Evolutionary conservation across 495 filamentous ascomycete species (phyloP), one percentile per base, ranked within the genome.

Genomic region (Halenospora varia): DNA sequence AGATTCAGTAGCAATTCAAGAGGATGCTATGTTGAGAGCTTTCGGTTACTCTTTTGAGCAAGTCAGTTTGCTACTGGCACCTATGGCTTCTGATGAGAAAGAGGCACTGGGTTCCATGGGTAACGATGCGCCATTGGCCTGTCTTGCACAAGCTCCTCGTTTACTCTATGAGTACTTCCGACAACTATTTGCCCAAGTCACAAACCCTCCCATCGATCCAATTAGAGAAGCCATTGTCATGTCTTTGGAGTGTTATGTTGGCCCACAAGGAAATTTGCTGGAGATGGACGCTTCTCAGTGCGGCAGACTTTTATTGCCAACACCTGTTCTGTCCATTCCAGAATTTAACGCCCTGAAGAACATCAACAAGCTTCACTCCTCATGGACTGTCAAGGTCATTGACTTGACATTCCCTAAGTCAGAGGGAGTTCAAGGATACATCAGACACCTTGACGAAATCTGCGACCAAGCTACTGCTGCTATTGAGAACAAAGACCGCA

Each of bases 31-130:
- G 26, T 75, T 99, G 48, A 86, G 85, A 58, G 89, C 92, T 9
- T 97, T 95, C 65, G 95, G 95, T 13, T 99, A 97, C 69, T 95
- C 94, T 25, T 90, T 96, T 59, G 94, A 99, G 73, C 94, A 99
- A 70, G 89, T 99, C 69, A 95, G 87, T 71, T 74, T 99, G 70
- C 77, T 99, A 10, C 82, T 99, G 24, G 95, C 88, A 19, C 94
- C 94, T 9, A 99, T 99, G 94, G 94, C 92, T 56, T 92, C 93
- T 24, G 94, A 99, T 62, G 96, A 96, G 48, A 99, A 99, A 76
- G 94, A 99, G 73, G 95, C 94, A n/a, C 81, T 99, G 24, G 94
- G 94, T 29, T 99, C 94, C 54, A 99, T 99, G 94, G 94, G 94
- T 63, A 99, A 99, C 70, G 94, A 99, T 78, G 90, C 91, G 40